Percentiles rank a stretch among this genome's conserved stretches.
Conservation (phyloP, 2,329 filamentous ascomycete genomes). For the Claviceps sp. region DNA sequence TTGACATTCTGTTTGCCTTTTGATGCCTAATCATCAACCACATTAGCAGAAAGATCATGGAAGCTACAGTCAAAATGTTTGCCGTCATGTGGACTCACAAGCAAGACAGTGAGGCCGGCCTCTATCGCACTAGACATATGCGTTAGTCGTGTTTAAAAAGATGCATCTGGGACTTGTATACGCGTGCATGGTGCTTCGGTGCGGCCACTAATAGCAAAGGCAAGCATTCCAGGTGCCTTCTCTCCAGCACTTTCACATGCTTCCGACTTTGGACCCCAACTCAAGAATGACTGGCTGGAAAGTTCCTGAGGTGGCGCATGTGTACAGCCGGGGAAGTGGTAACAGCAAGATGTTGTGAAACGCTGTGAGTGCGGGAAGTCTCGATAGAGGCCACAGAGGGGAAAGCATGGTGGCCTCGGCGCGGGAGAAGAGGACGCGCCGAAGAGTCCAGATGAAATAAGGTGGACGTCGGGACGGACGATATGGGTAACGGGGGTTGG, state of each 20-base stretch:
- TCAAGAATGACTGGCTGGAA: neutral
- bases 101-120: constrained; percentile 55
- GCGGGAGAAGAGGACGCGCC: too few species aligned
- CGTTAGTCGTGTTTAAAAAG: neutral
- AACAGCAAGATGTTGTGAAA: constrained; percentile 4
- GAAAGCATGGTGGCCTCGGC: neutral
- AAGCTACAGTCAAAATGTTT: neutral
- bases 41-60: constrained; percentile 6
- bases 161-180: neutral
- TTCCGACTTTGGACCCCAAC: neutral
- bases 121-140: constrained; percentile 50
- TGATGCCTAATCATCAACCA: constrained; percentile 45
- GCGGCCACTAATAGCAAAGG: neutral
- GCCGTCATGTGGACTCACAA: constrained; percentile 30
- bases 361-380: neutral
- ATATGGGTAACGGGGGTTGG: neutral
- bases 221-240: neutral
- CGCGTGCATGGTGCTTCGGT: too few species aligned
- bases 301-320: neutral
- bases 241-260: neutral
- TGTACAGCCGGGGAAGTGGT: neutral
- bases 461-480: neutral
- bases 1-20: constrained; percentile 60
- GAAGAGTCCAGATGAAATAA: neutral
- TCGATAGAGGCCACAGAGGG: neutral